Percentiles rank a stretch among this genome's conserved stretches.
Evolutionary conservation across 1,139 yeast species (phyloP).

Genomic region (Saccharomyces hybrid): DNA sequence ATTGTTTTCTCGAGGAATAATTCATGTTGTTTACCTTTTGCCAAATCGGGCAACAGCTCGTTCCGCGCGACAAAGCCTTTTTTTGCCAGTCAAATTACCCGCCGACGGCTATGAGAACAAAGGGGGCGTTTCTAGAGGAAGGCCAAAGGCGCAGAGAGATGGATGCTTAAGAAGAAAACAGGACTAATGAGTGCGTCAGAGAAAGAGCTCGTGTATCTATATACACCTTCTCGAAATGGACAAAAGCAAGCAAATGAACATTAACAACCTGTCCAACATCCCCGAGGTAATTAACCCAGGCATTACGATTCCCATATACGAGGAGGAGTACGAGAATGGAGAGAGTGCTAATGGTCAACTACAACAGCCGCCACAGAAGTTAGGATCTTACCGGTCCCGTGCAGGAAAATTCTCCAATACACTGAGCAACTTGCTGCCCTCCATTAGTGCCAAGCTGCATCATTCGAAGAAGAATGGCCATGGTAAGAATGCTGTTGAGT

Average conservation of each 20-base stretch:
- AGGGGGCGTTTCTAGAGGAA: background rate
- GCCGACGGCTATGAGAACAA: background rate
- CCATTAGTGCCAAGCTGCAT: slow-evolving; percentile 30
- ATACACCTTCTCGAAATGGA: background rate
- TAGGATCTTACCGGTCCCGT: slow-evolving; percentile 29
- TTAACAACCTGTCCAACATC: slow-evolving; percentile 11
- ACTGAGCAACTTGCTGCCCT: slow-evolving; percentile 28
- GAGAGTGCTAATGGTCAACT: background rate
- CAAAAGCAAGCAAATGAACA: slow-evolving; percentile 3
- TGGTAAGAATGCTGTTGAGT: slow-evolving; percentile 6
- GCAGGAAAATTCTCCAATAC: slow-evolving; percentile 32
- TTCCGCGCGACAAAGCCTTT: background rate
- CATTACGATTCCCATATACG: slow-evolving; percentile 30
- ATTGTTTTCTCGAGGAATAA: background rate
- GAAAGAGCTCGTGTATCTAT: background rate
- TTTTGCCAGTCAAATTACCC: background rate
- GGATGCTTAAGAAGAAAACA: background rate
- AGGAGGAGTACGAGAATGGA: slow-evolving; percentile 14
- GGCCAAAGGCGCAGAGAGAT: background rate
- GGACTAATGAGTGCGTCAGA: background rate
- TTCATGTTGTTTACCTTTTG: background rate
- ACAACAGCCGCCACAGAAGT: slow-evolving; percentile 21
- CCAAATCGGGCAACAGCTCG: background rate
- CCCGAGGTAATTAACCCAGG: slow-evolving; percentile 32
- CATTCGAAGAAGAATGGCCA: slow-evolving; percentile 24